Evolutionary conservation across 2,329 filamentous ascomycete genomes (phyloP).

Genomic region (Pyrenochaeta sp.): DNA sequence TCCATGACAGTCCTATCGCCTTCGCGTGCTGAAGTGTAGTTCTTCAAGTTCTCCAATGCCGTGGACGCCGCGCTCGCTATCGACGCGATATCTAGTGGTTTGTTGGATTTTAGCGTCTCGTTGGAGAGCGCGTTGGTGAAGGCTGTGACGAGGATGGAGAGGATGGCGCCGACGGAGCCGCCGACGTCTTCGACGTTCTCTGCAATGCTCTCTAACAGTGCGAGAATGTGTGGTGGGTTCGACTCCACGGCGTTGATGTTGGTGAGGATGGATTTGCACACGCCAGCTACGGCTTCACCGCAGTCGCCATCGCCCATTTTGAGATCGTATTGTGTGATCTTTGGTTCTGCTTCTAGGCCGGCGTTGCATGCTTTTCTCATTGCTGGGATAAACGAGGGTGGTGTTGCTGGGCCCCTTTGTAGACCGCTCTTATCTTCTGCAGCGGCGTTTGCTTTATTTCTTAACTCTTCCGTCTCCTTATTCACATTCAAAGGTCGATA

Average conservation of each 20-base stretch:
- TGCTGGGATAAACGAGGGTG: conserved; percentile 50
- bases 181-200: conserved; percentile 74
- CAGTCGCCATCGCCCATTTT: conserved; percentile 92
- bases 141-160: conserved; percentile 88
- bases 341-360: conserved; percentile 67
- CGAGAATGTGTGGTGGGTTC: conserved; percentile 60
- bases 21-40: conserved; percentile 85
- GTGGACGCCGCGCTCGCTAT: conserved; percentile 54
- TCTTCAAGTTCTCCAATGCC: conserved; percentile 55
- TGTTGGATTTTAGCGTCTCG: conserved; percentile 33
- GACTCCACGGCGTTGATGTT: conserved; percentile 63
- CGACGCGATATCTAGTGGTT: conserved; percentile 44
- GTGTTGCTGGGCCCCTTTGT: conserved; percentile 49
- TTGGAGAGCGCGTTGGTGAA: conserved; percentile 60
- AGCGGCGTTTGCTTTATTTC: conserved; percentile 42
- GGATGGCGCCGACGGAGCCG: conserved; percentile 76
- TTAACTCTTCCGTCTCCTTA: conserved; percentile 35
- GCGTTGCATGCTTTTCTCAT: conserved; percentile 54
- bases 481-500: conserved; percentile 44
- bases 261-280: conserved; percentile 65
- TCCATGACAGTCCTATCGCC: conserved; percentile 93
- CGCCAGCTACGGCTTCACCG: conserved; percentile 71
- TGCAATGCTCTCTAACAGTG: conserved; percentile 67
- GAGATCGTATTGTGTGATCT: conserved; percentile 74
- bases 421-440: conserved; percentile 22